A percentile compares a stretch with the other conserved stretches of the same genome.
Evolutionary conservation across 1,139 yeast species (phyloP).

Genomic region (Debaryomyces udenii): DNA sequence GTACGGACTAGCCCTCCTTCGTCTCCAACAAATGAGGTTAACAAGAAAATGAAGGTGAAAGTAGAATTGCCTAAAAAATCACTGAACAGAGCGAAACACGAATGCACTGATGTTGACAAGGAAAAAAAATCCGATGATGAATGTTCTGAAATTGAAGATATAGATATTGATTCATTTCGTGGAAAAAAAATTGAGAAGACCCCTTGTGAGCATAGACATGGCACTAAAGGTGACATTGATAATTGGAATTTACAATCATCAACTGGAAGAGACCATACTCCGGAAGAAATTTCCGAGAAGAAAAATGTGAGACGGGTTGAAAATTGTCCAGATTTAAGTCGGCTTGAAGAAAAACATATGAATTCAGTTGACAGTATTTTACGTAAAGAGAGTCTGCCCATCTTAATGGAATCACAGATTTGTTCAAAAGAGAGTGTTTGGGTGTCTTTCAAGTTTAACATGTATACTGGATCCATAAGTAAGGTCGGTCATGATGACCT

Average conservation of each 20-base stretch:
- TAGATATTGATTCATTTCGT: constrained; percentile 3
- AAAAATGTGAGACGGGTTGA: too few species aligned
- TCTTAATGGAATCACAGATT: constrained; percentile 23
- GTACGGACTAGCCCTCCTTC: constrained; percentile 1
- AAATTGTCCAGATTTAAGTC: too few species aligned
- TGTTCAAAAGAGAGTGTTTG: constrained; percentile 32
- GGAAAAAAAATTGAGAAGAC: too few species aligned
- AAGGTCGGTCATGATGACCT: constrained; percentile 26
- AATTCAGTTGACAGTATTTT: constrained; percentile 12
- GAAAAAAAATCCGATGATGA: constrained; percentile 5
- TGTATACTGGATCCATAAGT: constrained; percentile 35
- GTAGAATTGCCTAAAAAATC: neutral
- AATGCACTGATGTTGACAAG: neutral
- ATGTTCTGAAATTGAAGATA: constrained; percentile 10
- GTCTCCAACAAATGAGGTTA: constrained; percentile 5
- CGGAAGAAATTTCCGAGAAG: too few species aligned
- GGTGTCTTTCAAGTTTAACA: constrained; percentile 40
- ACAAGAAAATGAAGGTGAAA: constrained; percentile 8
- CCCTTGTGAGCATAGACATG: too few species aligned
- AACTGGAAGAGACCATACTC: too few species aligned
- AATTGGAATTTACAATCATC: too few species aligned
- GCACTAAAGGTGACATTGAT: too few species aligned
- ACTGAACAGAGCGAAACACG: neutral
- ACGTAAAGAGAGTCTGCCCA: constrained; percentile 24
- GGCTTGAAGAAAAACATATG: neutral